phyloP scores from a whole-genome alignment of 345 rosid species.

The Aquilaria malaccensis region DNA sequence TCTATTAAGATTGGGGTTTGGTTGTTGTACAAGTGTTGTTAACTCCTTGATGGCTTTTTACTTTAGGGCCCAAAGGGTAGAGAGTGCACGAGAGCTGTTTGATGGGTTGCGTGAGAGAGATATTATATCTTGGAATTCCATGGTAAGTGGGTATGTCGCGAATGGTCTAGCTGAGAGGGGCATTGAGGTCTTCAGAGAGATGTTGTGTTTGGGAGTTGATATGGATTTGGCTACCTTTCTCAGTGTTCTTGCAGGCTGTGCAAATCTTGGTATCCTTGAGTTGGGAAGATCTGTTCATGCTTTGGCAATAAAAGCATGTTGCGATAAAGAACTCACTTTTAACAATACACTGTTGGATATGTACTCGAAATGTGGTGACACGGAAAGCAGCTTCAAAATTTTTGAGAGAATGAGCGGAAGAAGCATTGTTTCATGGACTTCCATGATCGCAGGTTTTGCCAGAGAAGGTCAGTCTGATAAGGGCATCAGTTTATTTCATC shows the following conservation, averaged over 20 bases:
- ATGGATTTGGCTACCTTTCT: conserved; percentile 47
- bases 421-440: conserved; percentile 67
- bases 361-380: conserved; percentile 57
- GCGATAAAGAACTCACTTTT: conserved; percentile 26
- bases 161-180: conserved; percentile 36
- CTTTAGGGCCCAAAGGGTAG: conserved; percentile 32
- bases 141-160: conserved; percentile 44
- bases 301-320: conserved; percentile 38
- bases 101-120: conserved; percentile 58
- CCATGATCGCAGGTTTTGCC: conserved; percentile 68
- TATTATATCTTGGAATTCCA: conserved; percentile 64
- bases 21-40: conserved; percentile 28
- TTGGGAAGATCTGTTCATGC: conserved; percentile 47
- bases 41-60: conserved; percentile 49
- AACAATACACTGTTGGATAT: conserved; percentile 53
- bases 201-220: conserved; percentile 31
- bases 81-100: conserved; percentile 50
- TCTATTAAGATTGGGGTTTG: conserved; percentile 44
- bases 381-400: conserved; percentile 37
- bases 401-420: conserved; percentile 41
- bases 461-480: conserved; percentile 42
- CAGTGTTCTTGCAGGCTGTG: conserved; percentile 51
- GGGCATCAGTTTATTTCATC: conserved; percentile 42
- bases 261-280: conserved; percentile 20
- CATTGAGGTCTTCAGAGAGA: conserved; percentile 29